phyloP scores from a whole-genome alignment of 768 basidiomycete species.

The Rhodosporidiobolus sp. region DNA sequence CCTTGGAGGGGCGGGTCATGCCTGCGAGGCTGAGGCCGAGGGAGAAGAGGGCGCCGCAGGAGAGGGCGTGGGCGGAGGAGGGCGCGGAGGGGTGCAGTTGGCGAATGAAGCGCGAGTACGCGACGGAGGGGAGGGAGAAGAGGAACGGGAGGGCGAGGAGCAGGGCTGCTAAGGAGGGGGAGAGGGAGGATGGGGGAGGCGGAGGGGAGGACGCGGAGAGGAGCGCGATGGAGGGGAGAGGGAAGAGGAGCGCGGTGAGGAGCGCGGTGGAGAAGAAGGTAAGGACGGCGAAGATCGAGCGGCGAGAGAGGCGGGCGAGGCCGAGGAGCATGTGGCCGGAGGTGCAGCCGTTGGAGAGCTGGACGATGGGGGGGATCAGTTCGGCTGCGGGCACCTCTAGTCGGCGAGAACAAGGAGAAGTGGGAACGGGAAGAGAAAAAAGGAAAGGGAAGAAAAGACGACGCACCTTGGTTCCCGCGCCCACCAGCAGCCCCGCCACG shows the following conservation, averaged over 20 bases:
- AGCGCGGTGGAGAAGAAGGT: conserved; percentile 31
- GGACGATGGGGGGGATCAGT: too few species aligned
- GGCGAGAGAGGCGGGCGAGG: conserved; percentile 47
- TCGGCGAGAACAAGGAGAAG: too few species aligned
- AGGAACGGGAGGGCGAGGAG: neutral
- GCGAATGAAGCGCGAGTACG: neutral
- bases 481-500: conserved; percentile 46
- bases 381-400: too few species aligned
- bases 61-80: conserved; percentile 42
- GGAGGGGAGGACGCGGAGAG: neutral
- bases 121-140: neutral
- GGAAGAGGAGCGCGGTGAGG: conserved; percentile 14
- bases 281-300: conserved; percentile 48
- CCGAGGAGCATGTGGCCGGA: conserved; percentile 51
- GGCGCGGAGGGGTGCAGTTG: conserved; percentile 41
- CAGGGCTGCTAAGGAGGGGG: neutral
- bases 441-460: neutral
- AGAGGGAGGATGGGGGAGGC: neutral
- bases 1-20: conserved; percentile 48
- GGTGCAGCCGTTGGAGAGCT: conserved; percentile 50
- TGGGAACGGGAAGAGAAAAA: neutral
- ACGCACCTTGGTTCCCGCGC: conserved; percentile 49
- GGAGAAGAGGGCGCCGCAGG: conserved; percentile 46
- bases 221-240: neutral
- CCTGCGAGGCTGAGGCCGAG: conserved; percentile 49